Conservation (phyloP, 345 rosid genomes). For the Hevea brasiliensis region DNA sequence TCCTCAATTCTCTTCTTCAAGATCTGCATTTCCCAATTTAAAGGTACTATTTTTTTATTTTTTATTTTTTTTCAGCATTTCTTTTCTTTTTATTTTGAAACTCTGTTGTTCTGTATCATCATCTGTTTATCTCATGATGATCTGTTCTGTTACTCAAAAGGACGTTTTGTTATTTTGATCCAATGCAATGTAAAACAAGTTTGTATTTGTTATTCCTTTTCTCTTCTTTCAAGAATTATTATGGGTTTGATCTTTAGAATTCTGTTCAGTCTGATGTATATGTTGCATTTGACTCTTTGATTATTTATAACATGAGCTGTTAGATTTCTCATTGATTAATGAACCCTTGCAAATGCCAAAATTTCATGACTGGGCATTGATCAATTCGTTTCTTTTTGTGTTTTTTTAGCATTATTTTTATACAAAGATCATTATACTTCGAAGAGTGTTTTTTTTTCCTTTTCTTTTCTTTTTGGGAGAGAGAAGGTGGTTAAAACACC, state of each 20-base stretch:
- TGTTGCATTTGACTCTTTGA: not conserved
- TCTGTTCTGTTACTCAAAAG: not conserved
- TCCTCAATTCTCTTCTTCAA: not conserved
- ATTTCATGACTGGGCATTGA: not conserved
- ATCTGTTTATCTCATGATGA: not conserved
- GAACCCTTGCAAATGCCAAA: not conserved
- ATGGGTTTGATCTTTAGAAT: not conserved
- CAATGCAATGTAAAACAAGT: not conserved
- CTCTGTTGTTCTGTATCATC: no score
- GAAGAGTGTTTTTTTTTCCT: no score
- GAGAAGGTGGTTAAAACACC: not conserved
- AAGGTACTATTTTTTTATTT: not conserved
- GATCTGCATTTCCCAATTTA: slow-evolving; percentile 10
- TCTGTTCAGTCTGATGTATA: not conserved
- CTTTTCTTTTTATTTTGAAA: not conserved
- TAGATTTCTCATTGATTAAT: not conserved
- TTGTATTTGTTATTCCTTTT: no score
- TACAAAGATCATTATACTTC: no score
- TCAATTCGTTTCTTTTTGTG: not conserved
- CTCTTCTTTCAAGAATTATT: no score
- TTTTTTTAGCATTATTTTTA: not conserved
- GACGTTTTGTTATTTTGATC: not conserved
- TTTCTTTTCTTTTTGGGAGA: no score
- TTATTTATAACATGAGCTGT: not conserved
- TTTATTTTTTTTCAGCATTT: no score